Percentiles rank a stretch among this genome's conserved stretches.
Conservation (phyloP, 2,329 filamentous ascomycete genomes). For the Microdochium nivale region DNA sequence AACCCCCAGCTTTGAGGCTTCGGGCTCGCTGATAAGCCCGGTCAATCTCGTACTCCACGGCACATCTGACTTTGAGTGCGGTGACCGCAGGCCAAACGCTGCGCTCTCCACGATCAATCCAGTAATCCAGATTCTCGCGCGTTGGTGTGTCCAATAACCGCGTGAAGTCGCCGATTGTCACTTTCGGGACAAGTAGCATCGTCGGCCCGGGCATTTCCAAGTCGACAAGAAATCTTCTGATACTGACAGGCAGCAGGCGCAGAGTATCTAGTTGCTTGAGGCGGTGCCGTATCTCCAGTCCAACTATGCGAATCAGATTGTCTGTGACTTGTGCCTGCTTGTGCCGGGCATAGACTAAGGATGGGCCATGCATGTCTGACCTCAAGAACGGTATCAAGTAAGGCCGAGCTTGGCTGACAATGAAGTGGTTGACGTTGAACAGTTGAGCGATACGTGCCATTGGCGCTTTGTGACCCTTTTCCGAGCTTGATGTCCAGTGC, state of each 20-base stretch:
- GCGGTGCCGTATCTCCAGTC: slow-evolving; percentile 71
- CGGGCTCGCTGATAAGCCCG: slow-evolving; percentile 74
- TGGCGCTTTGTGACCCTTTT: slow-evolving; percentile 55
- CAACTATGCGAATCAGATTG: slow-evolving; percentile 58
- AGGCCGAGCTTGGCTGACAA: slow-evolving; percentile 84
- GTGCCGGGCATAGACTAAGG: slow-evolving; percentile 49
- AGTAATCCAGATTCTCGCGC: slow-evolving; percentile 66
- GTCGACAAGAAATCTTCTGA: slow-evolving; percentile 72
- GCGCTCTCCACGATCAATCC: slow-evolving; percentile 76
- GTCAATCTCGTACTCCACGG: slow-evolving; percentile 82
- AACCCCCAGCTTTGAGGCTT: slow-evolving; percentile 45
- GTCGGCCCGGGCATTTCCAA: slow-evolving; percentile 72
- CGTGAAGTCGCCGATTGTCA: slow-evolving; percentile 64
- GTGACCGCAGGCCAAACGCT: slow-evolving; percentile 88
- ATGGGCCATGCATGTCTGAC: slow-evolving; percentile 70
- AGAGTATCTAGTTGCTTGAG: slow-evolving; percentile 74
- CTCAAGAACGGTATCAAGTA: slow-evolving; percentile 82
- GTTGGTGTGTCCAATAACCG: slow-evolving; percentile 78
- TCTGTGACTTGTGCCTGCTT: slow-evolving; percentile 48
- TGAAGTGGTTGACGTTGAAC: slow-evolving; percentile 93
- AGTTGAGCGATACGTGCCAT: slow-evolving; percentile 69
- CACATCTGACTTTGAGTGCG: slow-evolving; percentile 72
- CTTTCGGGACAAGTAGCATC: slow-evolving; percentile 74
- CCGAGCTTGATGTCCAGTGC: slow-evolving; percentile 59
- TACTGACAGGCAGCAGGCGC: slow-evolving; percentile 58